Evolutionary conservation across 1,284 basidiomycete species (phyloP).

Genomic region (Tilletia caries): DNA sequence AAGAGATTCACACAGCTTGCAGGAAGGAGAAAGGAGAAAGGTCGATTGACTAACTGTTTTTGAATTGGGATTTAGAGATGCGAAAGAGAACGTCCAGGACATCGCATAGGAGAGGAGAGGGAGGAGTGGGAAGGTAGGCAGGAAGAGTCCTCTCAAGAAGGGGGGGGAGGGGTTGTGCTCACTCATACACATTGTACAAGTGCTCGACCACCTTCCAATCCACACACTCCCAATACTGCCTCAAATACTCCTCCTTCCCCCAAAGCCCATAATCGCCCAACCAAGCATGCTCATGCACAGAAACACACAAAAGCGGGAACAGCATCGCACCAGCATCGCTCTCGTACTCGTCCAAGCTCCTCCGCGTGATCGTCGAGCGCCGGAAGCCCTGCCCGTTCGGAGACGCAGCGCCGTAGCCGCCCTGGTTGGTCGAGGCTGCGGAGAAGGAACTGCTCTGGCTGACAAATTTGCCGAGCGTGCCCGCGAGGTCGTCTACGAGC

Average conservation of each 20-base stretch:
- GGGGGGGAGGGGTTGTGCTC: not conserved
- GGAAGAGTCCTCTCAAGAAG: too few relatives aligned
- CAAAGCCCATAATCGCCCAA: conserved; percentile 84
- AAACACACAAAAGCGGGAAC: conserved; percentile 77
- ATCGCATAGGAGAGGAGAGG: not conserved
- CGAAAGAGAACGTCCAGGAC: not conserved
- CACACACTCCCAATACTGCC: conserved; percentile 80
- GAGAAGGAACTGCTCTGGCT: too few relatives aligned
- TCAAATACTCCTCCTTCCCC: conserved; percentile 86
- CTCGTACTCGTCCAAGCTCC: conserved; percentile 4
- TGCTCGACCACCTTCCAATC: conserved; percentile 66
- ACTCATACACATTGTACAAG: conserved; percentile 28
- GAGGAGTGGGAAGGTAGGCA: too few relatives aligned
- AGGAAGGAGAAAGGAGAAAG: too few relatives aligned
- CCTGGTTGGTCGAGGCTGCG: not conserved
- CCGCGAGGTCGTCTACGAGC: not conserved
- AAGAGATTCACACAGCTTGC: too few relatives aligned
- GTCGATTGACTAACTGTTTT: too few relatives aligned
- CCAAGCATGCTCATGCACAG: conserved; percentile 88
- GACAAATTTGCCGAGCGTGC: not conserved
- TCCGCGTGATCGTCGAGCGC: not conserved
- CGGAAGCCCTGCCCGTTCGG: not conserved
- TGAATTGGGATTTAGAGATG: too few relatives aligned
- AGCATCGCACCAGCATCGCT: conserved; percentile 61
- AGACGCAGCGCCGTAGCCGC: not conserved